Evolutionary conservation across 768 basidiomycete genomes (phyloP).

Genomic region (Russula vinacea): DNA sequence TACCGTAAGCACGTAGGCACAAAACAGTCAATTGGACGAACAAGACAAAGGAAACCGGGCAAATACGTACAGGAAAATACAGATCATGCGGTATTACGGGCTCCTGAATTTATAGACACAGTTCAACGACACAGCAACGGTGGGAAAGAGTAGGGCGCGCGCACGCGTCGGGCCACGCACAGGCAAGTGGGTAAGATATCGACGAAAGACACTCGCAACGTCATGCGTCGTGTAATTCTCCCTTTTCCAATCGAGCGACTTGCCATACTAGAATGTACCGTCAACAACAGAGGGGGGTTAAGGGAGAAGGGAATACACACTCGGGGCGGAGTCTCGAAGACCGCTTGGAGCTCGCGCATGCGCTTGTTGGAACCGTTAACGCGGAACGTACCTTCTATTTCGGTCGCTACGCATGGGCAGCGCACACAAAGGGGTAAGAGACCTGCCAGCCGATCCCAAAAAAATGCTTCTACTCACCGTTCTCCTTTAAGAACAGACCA

Average conservation of each 20-base stretch:
- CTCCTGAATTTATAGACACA: conserved; percentile 51
- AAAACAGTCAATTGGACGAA: not conserved
- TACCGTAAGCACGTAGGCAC: conserved; percentile 33
- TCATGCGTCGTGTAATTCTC: conserved; percentile 92
- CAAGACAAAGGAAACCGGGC: conserved; percentile 9
- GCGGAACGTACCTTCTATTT: conserved; percentile 90
- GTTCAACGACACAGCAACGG: conserved; percentile 23
- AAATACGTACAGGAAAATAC: conserved; percentile 75
- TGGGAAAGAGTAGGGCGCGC: not conserved
- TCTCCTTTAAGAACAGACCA: conserved; percentile 92
- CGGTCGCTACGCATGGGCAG: conserved; percentile 58
- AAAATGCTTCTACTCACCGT: conserved; percentile 49
- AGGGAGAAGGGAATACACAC: conserved; percentile 43
- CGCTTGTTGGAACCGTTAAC: conserved; percentile 93
- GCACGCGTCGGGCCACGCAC: conserved; percentile 48
- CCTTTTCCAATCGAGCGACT: conserved; percentile 85
- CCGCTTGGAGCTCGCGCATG: conserved; percentile 90
- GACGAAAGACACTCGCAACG: conserved; percentile 91
- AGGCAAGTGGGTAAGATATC: conserved; percentile 96
- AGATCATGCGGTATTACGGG: conserved; percentile 90
- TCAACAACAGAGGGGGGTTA: not conserved
- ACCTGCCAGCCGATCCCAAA: not conserved
- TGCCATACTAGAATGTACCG: conserved; percentile 70
- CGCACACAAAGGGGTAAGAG: conserved; percentile 7
- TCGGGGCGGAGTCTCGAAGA: conserved; percentile 85